Percentiles rank a stretch among this genome's conserved stretches.
Conservation (phyloP, 2,329 filamentous ascomycete genomes). For the Fusarium papillatum region DNA sequence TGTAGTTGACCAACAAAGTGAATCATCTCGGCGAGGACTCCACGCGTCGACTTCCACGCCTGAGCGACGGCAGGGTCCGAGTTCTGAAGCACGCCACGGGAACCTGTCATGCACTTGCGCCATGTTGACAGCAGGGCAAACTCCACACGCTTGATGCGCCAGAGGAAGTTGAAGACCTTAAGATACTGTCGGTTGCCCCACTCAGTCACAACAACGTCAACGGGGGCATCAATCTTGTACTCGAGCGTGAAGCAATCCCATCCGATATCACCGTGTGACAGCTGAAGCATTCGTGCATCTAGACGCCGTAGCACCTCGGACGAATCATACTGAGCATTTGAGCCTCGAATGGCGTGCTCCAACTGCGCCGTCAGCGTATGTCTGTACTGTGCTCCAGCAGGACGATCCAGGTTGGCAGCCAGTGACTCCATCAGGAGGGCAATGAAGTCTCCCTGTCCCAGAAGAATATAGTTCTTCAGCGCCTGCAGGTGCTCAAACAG, state of each 20-base stretch:
- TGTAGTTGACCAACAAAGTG: conserved; percentile 98
- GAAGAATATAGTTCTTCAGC: conserved; percentile 92
- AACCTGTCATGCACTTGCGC: conserved; percentile 96
- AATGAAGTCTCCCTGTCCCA: conserved; percentile 98
- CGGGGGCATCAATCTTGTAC: conserved; percentile 97
- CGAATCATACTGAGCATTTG: conserved; percentile 96
- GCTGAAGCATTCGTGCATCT: conserved; percentile 97
- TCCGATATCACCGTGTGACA: conserved; percentile 96
- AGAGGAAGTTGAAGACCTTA: conserved; percentile 99
- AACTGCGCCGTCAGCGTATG: conserved; percentile 98
- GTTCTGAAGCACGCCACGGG: conserved; percentile 88
- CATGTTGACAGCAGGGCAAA: conserved; percentile 93
- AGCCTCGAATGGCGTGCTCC: conserved; percentile 96
- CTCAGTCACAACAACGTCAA: conserved; percentile 96
- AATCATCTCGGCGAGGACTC: conserved; percentile 95
- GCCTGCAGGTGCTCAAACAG: conserved; percentile 93
- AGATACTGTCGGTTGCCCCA: conserved; percentile 97
- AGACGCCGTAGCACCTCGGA: conserved; percentile 91
- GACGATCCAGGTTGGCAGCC: conserved; percentile 91
- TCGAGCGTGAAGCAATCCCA: conserved; percentile 99
- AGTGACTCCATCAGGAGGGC: conserved; percentile 97
- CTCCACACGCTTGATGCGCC: conserved; percentile 98
- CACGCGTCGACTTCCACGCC: conserved; percentile 93
- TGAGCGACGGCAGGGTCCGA: conserved; percentile 76
- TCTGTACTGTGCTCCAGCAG: conserved; percentile 96